Conservation (phyloP, 2,329 filamentous ascomycete species). For the Acephala macrosclerotiorum region DNA sequence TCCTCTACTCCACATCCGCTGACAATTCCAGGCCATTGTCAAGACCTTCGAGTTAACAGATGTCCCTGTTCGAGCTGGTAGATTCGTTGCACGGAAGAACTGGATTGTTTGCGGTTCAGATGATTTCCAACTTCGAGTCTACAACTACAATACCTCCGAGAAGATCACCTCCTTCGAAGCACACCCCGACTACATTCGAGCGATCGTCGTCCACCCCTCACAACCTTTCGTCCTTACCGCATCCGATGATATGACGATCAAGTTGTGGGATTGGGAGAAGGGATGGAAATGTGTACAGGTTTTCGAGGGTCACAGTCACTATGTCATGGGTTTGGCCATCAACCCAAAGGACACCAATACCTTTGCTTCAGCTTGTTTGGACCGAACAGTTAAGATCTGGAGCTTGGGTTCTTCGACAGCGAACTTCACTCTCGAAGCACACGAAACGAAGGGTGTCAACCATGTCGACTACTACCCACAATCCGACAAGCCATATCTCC, state of each 20-base stretch:
- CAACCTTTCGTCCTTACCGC: slow-evolving; percentile 96
- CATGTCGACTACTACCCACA: slow-evolving; percentile 90
- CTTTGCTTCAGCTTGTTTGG: slow-evolving; percentile 92
- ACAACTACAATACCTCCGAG: slow-evolving; percentile 99
- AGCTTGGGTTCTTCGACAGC: slow-evolving; percentile 91
- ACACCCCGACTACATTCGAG: slow-evolving; percentile 97
- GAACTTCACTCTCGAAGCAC: slow-evolving; percentile 96
- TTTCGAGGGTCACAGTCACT: slow-evolving; percentile 95
- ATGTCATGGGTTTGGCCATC: slow-evolving; percentile 95
- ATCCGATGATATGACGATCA: slow-evolving; percentile 98
- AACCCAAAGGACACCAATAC: slow-evolving; percentile 98
- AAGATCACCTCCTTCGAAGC: slow-evolving; percentile 98
- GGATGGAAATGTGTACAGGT: slow-evolving; percentile 95
- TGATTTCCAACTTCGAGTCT: slow-evolving; percentile 87
- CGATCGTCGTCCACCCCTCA: slow-evolving; percentile 93
- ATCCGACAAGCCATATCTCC: slow-evolving; percentile 82
- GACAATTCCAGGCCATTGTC: slow-evolving; percentile 73
- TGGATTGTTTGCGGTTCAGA: slow-evolving; percentile 97
- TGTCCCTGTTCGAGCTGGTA: slow-evolving; percentile 94
- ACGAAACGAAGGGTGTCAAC: slow-evolving; percentile 97
- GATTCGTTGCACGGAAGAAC: slow-evolving; percentile 97
- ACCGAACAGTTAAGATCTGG: slow-evolving; percentile 98
- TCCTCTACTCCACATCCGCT: slow-evolving; percentile 19
- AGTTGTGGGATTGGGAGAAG: slow-evolving; percentile 99
- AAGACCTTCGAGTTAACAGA: slow-evolving; percentile 99